Evolutionary conservation across 768 basidiomycete species (phyloP), one percentile per base, ranked within the genome.

Genomic region (Pulveroboletus frians): DNA sequence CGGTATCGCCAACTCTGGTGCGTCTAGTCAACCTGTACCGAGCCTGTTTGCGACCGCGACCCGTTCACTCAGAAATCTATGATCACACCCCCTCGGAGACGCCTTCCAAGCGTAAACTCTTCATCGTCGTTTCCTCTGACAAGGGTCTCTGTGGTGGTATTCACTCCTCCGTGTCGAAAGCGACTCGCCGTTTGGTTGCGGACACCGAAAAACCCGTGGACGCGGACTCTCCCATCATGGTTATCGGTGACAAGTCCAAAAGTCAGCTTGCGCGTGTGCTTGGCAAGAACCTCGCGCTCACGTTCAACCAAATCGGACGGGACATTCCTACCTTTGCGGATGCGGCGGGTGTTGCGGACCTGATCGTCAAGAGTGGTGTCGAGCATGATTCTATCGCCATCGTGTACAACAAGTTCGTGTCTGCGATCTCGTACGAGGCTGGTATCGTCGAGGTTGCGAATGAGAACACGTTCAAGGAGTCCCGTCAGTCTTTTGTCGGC

Each of bases 81-180:
- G 76, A 83, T 49, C 79, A 95, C 71, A 73, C 84, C 7, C 67
- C 81, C 23, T 74, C 85, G 11, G 87, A 90, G 64, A 75, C 79
- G 36, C 74, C 83, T 18, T 75, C 81, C 39, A 76, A 83, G 63
- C 83, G 80, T 67, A 89, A 88, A 66, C 91, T 98, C 58, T 93
- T 95, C 76, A 68, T 98, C 58, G 91, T 94, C 67, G 71, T 96
- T 64, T 96, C 95, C 39, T 97, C 95, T 47, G 95, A 98, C 84
- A 93, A 94, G 74, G 95, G 96, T 73, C 90, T 99, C 50, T 99
- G 95, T 66, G 95, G 96, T 73, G 95, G 96, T 79, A 95, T 99
- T 63, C 95, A 98, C 77, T 98, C 95, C 36, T 92, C 92, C 46
- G 90, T 98, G 65, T 79, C 87, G 59, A 96, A 97, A 73, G 81